Base-by-base conservation (phyloP, 2,329 filamentous ascomycete genomes). In the Exophiala spinifera region DNA sequence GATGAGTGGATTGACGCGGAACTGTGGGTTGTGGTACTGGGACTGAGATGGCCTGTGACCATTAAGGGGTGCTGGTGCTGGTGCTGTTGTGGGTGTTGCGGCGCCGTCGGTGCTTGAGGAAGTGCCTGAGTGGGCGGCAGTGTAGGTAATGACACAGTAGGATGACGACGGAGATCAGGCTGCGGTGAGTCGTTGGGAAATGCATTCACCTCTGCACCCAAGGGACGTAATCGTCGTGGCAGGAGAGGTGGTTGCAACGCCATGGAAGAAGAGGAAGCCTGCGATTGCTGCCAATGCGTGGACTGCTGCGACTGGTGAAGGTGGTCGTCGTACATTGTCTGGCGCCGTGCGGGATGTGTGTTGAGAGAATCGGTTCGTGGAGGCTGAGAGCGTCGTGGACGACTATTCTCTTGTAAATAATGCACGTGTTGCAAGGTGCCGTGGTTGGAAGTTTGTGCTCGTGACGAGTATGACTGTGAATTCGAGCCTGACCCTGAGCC, bases 391-490 rank as follows among this genome's bases (percentile, higher is more conserved):
- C 51, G 42, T 14, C 51, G 53, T 8, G 53, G 47, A 42, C 59
- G 39, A 42, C 50, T 55, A 10, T 59, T 59, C 44, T 59, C 56
- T 19, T 57, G 59, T 23, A 59, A 31, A 20, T 59, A 57, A 34
- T 53, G 44, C 5, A 57, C 48, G 28, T 60, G 50, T 15, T 60
- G 55, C 14, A 49, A 8, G 15, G 45, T 50, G 43, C 19, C 48
- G 25, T 56, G 54, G 36, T 33, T 47, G 15, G 44, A 28, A 19
- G 49, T 28, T 46, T 49, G 46, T 7, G 46, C 48, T 51, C 55
- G 43, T 19, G 23, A 25, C 15, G 55, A 46, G 51, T 49, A 60
- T 23, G 61, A 61, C 11, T 36, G 25, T 15, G 55, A 48, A 55
- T 49, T 59, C 25, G 61, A 60, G 13, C 28, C 23, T 8, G 23